Percentiles rank a stretch among this genome's conserved stretches.
These are phyloP conservation scores for Serendipita sp. DNA, from an alignment of 768 basidiomycete genomes.

Conservation along the genomic window DNA sequence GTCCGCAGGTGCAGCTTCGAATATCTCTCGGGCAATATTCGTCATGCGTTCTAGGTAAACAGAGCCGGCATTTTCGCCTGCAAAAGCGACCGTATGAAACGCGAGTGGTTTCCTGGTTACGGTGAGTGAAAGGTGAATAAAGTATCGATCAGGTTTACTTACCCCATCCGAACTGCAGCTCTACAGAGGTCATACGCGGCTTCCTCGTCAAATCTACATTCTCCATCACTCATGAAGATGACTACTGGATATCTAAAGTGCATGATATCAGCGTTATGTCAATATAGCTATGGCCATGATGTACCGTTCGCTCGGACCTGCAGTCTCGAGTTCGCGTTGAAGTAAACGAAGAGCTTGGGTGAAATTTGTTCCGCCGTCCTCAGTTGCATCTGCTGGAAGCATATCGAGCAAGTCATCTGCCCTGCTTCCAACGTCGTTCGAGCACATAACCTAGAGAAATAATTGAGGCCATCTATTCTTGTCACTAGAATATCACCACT, in stretches of 20 bases:
- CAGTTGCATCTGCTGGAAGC: slow-evolving; percentile 20
- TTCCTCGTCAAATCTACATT: slow-evolving; percentile 25
- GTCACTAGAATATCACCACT: not conserved
- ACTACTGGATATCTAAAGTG: slow-evolving; percentile 29
- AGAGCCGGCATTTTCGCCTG: slow-evolving; percentile 15
- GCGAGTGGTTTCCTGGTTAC: slow-evolving; percentile 35
- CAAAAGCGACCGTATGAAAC: slow-evolving; percentile 43
- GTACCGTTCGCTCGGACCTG: slow-evolving; percentile 38
- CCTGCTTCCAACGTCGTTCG: slow-evolving; percentile 31
- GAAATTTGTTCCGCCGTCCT: slow-evolving; percentile 28
- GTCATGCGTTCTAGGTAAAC: slow-evolving; percentile 31
- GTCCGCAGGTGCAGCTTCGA: slow-evolving; percentile 28
- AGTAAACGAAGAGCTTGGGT: slow-evolving; percentile 23
- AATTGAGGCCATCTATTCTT: not conserved
- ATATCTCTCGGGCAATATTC: slow-evolving; percentile 30
- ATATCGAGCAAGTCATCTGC: slow-evolving; percentile 28
- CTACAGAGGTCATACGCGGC: slow-evolving; percentile 27
- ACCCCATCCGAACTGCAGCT: slow-evolving; percentile 31
- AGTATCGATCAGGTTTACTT: not conserved
- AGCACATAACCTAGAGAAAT: not conserved
- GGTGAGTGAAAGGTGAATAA: not conserved
- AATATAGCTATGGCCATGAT: not conserved
- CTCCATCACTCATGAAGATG: slow-evolving; percentile 42
- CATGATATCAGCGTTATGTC: not conserved
- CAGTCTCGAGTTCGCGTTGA: slow-evolving; percentile 23